Percentiles rank a stretch among this genome's conserved stretches.
Conservation (phyloP, 78 protist genomes). For the Pigoraptor vietnamica region DNA sequence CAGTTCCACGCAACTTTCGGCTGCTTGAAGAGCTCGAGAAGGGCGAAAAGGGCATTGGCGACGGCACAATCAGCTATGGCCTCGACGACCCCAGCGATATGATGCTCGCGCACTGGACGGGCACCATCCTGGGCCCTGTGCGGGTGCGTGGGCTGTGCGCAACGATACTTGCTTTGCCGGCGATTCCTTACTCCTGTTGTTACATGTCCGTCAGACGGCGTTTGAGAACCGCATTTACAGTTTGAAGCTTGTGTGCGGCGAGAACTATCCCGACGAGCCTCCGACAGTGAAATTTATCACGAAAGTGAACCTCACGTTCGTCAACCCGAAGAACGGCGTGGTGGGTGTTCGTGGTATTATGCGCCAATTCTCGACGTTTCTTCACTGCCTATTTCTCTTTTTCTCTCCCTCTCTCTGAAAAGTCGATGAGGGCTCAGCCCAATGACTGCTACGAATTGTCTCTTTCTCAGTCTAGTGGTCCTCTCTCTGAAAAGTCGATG, state of each 20-base stretch:
- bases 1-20: constrained; percentile 88
- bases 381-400: no score
- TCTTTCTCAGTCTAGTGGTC: background rate
- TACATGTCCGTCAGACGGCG: background rate
- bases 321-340: constrained; percentile 26
- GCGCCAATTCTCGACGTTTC: no score
- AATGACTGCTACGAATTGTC: background rate
- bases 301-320: constrained; percentile 61
- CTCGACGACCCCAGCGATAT: constrained; percentile 42
- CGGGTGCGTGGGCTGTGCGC: constrained; percentile 49
- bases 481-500: background rate
- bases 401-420: background rate
- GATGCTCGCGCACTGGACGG: constrained; percentile 54
- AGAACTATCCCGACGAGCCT: constrained; percentile 74
- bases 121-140: constrained; percentile 86
- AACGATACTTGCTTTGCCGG: no score
- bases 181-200: background rate
- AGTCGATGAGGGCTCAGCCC: background rate
- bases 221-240: constrained; percentile 62
- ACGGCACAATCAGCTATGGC: constrained; percentile 77
- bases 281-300: constrained; percentile 72
- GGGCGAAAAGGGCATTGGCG: constrained; percentile 85
- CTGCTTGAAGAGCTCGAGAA: constrained; percentile 89
- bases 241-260: constrained; percentile 69
- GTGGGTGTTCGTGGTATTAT: background rate